phyloP scores from a whole-genome alignment of 2,329 filamentous ascomycete species.

The Sarocladium oryzae region DNA sequence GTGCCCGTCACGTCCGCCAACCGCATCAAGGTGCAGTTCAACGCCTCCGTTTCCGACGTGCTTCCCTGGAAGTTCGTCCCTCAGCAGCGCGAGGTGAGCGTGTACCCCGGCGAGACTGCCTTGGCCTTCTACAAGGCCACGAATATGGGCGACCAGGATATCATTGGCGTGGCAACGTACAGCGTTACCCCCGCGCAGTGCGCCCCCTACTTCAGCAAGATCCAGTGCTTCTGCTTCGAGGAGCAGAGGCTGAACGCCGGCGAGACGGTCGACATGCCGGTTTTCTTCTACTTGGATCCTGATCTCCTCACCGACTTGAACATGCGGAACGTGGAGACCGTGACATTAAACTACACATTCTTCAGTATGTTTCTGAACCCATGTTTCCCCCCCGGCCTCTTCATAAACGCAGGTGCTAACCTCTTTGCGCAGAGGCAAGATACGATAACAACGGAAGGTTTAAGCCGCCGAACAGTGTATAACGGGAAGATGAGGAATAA shows the following conservation, averaged over 20 bases:
- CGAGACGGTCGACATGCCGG: conserved; percentile 98
- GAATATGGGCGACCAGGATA: conserved; percentile 83
- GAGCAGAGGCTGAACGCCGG: conserved; percentile 90
- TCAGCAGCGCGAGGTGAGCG: conserved; percentile 92
- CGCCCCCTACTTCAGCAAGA: conserved; percentile 97
- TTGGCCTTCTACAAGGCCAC: conserved; percentile 97
- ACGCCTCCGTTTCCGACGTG: conserved; percentile 88
- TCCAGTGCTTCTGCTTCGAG: conserved; percentile 99
- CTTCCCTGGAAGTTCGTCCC: conserved; percentile 96
- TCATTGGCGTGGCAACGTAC: conserved; percentile 97
- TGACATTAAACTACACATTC: conserved; percentile 95
- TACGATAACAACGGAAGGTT: conserved; percentile 41
- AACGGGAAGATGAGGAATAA: neutral
- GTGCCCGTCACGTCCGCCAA: conserved; percentile 73
- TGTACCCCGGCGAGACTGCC: conserved; percentile 92
- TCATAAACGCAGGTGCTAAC: neutral
- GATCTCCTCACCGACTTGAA: conserved; percentile 87
- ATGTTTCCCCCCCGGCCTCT: too few species aligned
- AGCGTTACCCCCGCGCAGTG: conserved; percentile 94
- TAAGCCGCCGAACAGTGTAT: conserved; percentile 24
- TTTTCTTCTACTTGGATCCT: conserved; percentile 98
- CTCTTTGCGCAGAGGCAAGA: conserved; percentile 30
- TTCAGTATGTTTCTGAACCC: conserved; percentile 66
- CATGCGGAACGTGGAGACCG: conserved; percentile 91
- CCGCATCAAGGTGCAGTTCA: conserved; percentile 92